phyloP scores from a whole-genome alignment of 768 basidiomycete genomes.

The Phaeotremella fagi region DNA sequence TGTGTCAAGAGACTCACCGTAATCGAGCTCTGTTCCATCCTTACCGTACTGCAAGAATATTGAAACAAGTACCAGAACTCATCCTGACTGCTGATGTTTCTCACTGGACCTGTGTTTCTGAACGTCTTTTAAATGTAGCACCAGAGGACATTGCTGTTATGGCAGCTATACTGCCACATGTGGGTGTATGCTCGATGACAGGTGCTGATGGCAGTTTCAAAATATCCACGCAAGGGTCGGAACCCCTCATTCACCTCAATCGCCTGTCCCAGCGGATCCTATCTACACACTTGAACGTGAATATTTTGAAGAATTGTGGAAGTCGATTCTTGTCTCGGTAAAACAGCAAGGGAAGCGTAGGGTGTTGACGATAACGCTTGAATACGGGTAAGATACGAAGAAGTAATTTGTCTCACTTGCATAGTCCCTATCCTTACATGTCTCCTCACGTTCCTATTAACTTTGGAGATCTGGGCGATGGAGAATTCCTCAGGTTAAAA shows the following conservation, averaged over 20 bases:
- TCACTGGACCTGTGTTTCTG: conserved; percentile 1
- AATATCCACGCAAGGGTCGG: not conserved
- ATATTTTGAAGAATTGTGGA: not conserved
- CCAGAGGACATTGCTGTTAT: conserved; percentile 1
- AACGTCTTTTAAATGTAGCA: not conserved
- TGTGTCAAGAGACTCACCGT: conserved; percentile 3
- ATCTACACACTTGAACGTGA: not conserved
- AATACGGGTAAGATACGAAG: not conserved
- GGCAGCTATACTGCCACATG: not conserved
- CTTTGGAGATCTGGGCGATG: not conserved
- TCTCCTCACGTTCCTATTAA: not conserved
- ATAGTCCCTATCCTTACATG: not conserved
- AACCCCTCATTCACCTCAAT: not conserved
- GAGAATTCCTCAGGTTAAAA: not conserved
- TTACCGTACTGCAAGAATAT: not conserved
- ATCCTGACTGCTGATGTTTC: not conserved
- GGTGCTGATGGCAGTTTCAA: not conserved
- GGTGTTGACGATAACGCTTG: not conserved
- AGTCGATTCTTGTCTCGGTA: not conserved
- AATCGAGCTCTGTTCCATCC: conserved; percentile 2
- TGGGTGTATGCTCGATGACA: not conserved
- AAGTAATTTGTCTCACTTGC: not conserved
- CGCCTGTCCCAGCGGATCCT: not conserved
- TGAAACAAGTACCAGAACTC: not conserved
- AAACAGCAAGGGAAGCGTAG: not conserved